Conservation (phyloP, 1,284 basidiomycete genomes). For the Leccinum pachyderme region DNA sequence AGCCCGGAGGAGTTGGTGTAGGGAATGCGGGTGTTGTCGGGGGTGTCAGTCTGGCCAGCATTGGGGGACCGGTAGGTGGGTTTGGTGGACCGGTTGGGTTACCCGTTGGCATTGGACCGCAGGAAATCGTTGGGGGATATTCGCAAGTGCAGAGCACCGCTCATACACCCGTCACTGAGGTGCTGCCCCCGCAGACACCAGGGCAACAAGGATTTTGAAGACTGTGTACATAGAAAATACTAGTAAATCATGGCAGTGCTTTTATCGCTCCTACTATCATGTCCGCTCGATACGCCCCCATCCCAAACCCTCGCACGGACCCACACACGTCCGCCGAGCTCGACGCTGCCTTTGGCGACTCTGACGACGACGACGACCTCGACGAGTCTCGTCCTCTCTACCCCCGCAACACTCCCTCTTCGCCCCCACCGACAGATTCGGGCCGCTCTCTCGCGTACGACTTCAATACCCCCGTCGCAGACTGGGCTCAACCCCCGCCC, state of each 20-base stretch:
- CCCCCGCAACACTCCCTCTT: constrained; percentile 34
- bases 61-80: constrained; percentile 32
- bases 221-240: not conserved
- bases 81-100: constrained; percentile 31
- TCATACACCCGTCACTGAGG: constrained; percentile 10
- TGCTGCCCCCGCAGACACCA: constrained; percentile 16
- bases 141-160: constrained; percentile 11
- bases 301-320: constrained; percentile 58
- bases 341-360: constrained; percentile 76
- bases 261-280: constrained; percentile 34
- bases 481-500: constrained; percentile 76
- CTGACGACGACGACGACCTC: constrained; percentile 63
- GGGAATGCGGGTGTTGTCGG: constrained; percentile 9
- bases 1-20: constrained; percentile 15
- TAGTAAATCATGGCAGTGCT: constrained; percentile 12
- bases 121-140: constrained; percentile 20
- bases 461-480: constrained; percentile 76
- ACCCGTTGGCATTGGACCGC: constrained; percentile 21
- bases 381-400: constrained; percentile 54
- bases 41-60: constrained; percentile 17
- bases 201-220: constrained; percentile 21
- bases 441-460: constrained; percentile 60
- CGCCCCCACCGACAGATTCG: constrained; percentile 17
- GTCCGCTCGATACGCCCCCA: constrained; percentile 68
- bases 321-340: constrained; percentile 58